Percentiles rank a stretch among this genome's conserved stretches.
phyloP scores from a whole-genome alignment of 1,139 yeast species.

The Saccharomyces hybrid region DNA sequence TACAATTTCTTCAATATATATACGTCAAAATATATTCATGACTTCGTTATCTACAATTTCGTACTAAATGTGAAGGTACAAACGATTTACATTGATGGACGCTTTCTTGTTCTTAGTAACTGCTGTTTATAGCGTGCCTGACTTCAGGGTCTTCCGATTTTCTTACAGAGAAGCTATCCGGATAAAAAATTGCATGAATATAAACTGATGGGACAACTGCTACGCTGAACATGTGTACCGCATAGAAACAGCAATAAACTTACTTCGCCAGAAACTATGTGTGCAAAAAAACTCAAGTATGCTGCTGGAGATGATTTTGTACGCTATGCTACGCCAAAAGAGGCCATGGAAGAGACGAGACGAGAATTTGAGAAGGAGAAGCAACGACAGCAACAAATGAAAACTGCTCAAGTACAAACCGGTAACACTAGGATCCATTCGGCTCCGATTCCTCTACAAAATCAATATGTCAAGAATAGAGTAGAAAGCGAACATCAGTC shows the following conservation, averaged over 20 bases:
- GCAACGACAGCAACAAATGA: conserved; percentile 6
- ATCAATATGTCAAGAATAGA: background rate
- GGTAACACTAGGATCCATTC: background rate
- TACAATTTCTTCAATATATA: background rate
- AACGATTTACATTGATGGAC: background rate
- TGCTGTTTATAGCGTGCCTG: background rate
- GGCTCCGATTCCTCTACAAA: background rate
- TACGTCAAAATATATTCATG: background rate
- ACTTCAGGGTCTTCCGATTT: background rate
- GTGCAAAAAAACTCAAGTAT: conserved; percentile 29
- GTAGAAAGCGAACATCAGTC: background rate
- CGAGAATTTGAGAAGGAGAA: conserved; percentile 24
- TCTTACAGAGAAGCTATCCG: background rate
- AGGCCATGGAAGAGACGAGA: conserved; percentile 29
- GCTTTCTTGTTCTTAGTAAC: background rate
- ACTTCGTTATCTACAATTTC: background rate
- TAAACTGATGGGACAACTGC: background rate
- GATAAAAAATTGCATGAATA: background rate
- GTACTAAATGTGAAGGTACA: background rate
- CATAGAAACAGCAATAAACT: background rate
- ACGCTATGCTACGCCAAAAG: conserved; percentile 33
- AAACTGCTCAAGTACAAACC: conserved; percentile 6
- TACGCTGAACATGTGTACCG: background rate
- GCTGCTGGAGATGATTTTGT: conserved; percentile 32
- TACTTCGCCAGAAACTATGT: conserved; percentile 14